Percentiles rank a stretch among this genome's conserved stretches.
Evolutionary conservation across 139 green algal genomes (phyloP).

Genomic region (Pleodorina starrii): DNA sequence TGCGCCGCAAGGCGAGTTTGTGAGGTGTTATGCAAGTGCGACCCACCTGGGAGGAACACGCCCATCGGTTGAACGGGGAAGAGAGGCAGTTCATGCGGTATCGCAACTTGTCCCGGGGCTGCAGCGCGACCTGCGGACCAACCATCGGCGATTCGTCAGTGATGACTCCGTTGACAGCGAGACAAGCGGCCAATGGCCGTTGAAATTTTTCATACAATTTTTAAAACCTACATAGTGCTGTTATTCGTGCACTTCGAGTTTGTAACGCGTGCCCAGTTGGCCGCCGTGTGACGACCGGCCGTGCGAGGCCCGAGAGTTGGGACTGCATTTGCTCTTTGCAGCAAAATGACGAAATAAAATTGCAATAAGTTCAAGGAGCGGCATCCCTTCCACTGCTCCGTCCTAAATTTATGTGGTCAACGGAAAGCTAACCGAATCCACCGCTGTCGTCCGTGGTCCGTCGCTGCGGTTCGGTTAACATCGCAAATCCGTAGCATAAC

Average conservation of each 20-base stretch:
- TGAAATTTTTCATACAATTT: not conserved
- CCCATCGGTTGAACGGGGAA: conserved; percentile 34
- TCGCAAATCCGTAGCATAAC: too few species aligned
- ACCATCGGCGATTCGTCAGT: not conserved
- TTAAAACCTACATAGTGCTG: not conserved
- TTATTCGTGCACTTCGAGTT: not conserved
- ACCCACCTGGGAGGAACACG: conserved; percentile 37
- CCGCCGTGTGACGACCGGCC: not conserved
- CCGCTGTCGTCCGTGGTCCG: too few species aligned
- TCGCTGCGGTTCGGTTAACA: not conserved
- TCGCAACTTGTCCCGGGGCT: not conserved
- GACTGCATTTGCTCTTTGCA: not conserved
- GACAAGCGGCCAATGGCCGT: too few species aligned
- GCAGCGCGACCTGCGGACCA: not conserved
- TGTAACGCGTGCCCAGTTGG: not conserved
- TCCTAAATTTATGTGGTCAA: not conserved
- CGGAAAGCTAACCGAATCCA: not conserved
- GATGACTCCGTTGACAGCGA: not conserved
- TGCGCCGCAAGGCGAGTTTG: too few species aligned
- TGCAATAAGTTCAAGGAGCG: not conserved
- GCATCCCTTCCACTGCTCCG: not conserved
- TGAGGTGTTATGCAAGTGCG: too few species aligned
- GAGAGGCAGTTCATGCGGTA: conserved; percentile 33
- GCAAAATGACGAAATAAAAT: not conserved
- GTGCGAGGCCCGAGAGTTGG: not conserved